Percentiles rank a stretch among this genome's conserved stretches.
These are phyloP conservation scores for Aspergillus intermedius DNA, from an alignment of 2,329 filamentous ascomycete species.

Conservation along the genomic window DNA sequence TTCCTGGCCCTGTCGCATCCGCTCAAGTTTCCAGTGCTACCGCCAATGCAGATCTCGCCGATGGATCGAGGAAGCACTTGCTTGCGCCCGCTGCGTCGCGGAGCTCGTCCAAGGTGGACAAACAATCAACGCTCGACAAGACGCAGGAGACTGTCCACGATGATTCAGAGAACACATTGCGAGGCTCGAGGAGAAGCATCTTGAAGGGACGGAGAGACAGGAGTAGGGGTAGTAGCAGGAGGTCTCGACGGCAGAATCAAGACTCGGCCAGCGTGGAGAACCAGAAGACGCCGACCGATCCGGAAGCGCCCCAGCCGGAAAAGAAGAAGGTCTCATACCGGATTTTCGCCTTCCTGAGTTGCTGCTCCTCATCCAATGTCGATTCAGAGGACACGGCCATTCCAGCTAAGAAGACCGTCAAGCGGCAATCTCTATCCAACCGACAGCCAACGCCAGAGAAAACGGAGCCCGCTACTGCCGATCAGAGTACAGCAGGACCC, in stretches of 20 bases:
- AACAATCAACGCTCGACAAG: slow-evolving; percentile 27
- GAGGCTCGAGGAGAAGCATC: slow-evolving; percentile 61
- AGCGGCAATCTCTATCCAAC: slow-evolving; percentile 30
- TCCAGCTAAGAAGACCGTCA: slow-evolving; percentile 42
- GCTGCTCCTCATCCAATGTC: slow-evolving; percentile 42
- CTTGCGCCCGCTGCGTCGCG: slow-evolving; percentile 33
- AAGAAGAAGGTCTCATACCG: slow-evolving; percentile 37
- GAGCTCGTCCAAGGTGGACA: slow-evolving; percentile 33
- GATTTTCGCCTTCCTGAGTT: slow-evolving; percentile 43
- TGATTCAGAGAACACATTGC: slow-evolving; percentile 53
- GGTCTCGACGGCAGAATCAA: slow-evolving; percentile 33
- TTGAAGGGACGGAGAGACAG: slow-evolving; percentile 58
- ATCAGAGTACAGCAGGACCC: slow-evolving; percentile 36
- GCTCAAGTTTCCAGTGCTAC: slow-evolving; percentile 11
- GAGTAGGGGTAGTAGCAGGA: slow-evolving; percentile 56
- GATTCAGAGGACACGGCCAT: slow-evolving; percentile 39
- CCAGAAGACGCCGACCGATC: slow-evolving; percentile 24
- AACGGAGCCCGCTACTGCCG: slow-evolving; percentile 29
- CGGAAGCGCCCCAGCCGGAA: slow-evolving; percentile 29
- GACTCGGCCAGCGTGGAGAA: slow-evolving; percentile 26
- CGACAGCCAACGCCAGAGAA: slow-evolving; percentile 36
- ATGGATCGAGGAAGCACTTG: slow-evolving; percentile 31
- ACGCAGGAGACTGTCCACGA: slow-evolving; percentile 27
- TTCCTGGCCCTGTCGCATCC: slow-evolving; percentile 9
- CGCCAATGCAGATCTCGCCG: slow-evolving; percentile 10